Conservation (phyloP, 768 basidiomycete genomes). For the Mycena indigotica region DNA sequence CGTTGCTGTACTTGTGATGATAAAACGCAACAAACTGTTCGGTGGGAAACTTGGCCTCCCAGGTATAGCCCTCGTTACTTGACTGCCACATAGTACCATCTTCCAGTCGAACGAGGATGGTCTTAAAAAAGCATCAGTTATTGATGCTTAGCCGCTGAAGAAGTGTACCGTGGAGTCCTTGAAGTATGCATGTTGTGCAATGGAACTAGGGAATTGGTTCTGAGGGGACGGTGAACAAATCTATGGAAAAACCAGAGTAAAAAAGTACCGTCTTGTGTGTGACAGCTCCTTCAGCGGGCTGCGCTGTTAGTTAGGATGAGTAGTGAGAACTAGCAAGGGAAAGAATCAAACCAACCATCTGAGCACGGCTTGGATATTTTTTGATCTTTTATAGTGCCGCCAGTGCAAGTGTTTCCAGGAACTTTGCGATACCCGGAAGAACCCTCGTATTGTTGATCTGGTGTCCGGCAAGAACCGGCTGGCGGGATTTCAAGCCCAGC, state of each 20-base stretch:
- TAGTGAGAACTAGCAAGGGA: background rate
- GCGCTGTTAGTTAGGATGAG: constrained; percentile 51
- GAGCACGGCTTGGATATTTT: constrained; percentile 75
- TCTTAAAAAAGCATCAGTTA: constrained; percentile 42
- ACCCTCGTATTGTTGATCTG: constrained; percentile 71
- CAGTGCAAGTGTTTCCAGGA: constrained; percentile 86
- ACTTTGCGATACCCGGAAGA: constrained; percentile 92
- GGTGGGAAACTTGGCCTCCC: constrained; percentile 65
- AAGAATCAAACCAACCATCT: constrained; percentile 56
- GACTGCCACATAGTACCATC: constrained; percentile 92
- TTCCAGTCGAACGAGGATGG: constrained; percentile 77
- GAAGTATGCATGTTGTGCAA: constrained; percentile 86
- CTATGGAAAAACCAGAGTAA: background rate
- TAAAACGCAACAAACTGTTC: constrained; percentile 80
- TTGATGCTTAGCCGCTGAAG: background rate
- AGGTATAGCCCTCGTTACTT: constrained; percentile 91
- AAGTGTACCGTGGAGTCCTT: constrained; percentile 64
- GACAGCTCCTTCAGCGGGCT: constrained; percentile 78
- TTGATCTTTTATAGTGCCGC: constrained; percentile 71
- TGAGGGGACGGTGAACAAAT: constrained; percentile 29
- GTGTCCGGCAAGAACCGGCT: constrained; percentile 63
- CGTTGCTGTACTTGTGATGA: constrained; percentile 77
- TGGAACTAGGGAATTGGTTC: constrained; percentile 65
- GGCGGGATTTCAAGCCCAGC: constrained; percentile 89
- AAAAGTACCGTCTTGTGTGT: constrained; percentile 70